Evolutionary conservation across 495 filamentous ascomycete species (phyloP).

Genomic region (Aspergillus baeticus): DNA sequence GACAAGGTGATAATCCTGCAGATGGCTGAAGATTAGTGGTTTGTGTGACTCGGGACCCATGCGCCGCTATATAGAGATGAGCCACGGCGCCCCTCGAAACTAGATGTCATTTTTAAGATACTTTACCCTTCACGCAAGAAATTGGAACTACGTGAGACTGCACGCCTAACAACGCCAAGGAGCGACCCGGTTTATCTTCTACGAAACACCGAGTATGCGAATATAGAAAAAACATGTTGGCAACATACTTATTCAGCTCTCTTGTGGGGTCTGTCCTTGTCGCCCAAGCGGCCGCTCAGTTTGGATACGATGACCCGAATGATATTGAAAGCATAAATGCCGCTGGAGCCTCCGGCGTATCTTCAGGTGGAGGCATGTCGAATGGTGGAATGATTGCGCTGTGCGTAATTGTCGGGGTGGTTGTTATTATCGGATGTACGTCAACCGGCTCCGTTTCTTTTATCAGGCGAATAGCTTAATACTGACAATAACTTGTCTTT

Average conservation of each 20-base stretch:
- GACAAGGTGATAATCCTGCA: constrained; percentile 2
- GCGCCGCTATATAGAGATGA: constrained; percentile 1
- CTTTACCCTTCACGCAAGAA: background rate
- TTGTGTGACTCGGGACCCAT: background rate
- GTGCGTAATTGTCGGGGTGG: constrained; percentile 24
- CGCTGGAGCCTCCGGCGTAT: constrained; percentile 16
- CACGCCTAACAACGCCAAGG: no score
- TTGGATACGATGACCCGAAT: constrained; percentile 5
- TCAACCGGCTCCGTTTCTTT: background rate
- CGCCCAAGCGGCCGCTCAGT: constrained; percentile 12
- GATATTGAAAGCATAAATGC: constrained; percentile 14
- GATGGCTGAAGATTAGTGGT: constrained; percentile 7
- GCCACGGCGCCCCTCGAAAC: background rate
- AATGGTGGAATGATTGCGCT: constrained; percentile 23
- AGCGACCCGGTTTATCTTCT: background rate
- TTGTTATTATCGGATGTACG: constrained; percentile 28
- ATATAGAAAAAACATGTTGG: background rate
- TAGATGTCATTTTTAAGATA: background rate
- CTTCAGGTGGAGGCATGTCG: constrained; percentile 16
- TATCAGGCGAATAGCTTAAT: background rate
- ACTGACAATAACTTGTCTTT: background rate
- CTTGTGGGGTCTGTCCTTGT: constrained; percentile 6
- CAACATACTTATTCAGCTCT: background rate
- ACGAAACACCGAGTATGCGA: background rate
- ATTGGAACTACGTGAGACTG: background rate